phyloP scores from a whole-genome alignment of 2,329 filamentous ascomycete genomes.

The Exophiala aquamarina region DNA sequence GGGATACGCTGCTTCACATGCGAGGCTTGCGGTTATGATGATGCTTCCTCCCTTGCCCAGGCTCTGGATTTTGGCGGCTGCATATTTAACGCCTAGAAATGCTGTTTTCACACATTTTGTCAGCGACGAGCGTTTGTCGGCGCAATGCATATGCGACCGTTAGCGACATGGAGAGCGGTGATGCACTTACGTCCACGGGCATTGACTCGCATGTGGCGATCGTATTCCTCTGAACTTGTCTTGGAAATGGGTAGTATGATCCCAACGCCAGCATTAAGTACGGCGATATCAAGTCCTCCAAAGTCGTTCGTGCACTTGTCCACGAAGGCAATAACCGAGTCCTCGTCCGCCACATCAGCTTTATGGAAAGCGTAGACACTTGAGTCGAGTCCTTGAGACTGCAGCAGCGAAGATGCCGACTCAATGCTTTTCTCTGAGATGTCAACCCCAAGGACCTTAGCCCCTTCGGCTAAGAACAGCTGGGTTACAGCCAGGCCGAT shows the following conservation, averaged over 20 bases:
- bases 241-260: slow-evolving; percentile 57
- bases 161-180: not conserved
- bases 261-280: slow-evolving; percentile 47
- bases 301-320: slow-evolving; percentile 4
- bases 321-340: slow-evolving; percentile 11
- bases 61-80: slow-evolving; percentile 41
- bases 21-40: slow-evolving; percentile 43
- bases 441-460: slow-evolving; percentile 38
- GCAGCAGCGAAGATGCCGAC: slow-evolving; percentile 2
- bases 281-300: slow-evolving; percentile 12
- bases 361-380: slow-evolving; percentile 1
- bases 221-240: slow-evolving; percentile 43
- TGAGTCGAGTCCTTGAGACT: slow-evolving; percentile 3
- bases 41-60: slow-evolving; percentile 38
- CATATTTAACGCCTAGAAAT: slow-evolving; percentile 40
- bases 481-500: slow-evolving; percentile 42
- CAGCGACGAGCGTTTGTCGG: no score
- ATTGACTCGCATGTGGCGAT: slow-evolving; percentile 40
- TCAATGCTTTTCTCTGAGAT: slow-evolving; percentile 6
- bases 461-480: slow-evolving; percentile 41
- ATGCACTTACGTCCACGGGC: slow-evolving; percentile 15
- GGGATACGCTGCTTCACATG: slow-evolving; percentile 34
- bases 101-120: slow-evolving; percentile 1
- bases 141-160: no score
- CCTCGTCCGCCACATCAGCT: slow-evolving; percentile 11